Conservation (phyloP, 345 rosid species). For the Citrus unshiu region DNA sequence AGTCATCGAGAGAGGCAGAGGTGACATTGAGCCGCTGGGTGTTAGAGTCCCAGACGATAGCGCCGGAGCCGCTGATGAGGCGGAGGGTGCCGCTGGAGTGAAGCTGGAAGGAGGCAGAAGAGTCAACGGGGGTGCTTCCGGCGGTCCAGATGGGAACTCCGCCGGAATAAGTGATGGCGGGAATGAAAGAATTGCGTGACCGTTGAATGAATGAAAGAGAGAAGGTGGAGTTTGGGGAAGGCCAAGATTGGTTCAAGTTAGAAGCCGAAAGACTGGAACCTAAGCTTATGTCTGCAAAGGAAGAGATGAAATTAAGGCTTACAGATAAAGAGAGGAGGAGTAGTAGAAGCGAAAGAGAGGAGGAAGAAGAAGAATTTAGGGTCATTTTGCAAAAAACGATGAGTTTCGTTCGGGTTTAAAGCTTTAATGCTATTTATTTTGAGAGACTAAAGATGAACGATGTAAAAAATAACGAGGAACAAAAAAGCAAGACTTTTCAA, state of each 20-base stretch:
- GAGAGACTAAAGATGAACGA: too few species aligned
- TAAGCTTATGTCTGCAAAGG: slow-evolving; percentile 22
- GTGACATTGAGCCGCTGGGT: slow-evolving; percentile 38
- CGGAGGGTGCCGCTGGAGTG: slow-evolving; percentile 49
- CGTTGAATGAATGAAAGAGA: slow-evolving; percentile 37
- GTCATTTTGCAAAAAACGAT: not conserved
- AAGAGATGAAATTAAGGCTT: not conserved
- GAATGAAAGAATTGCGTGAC: slow-evolving; percentile 31
- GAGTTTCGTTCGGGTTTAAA: too few species aligned
- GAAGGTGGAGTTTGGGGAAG: slow-evolving; percentile 39
- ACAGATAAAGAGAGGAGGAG: not conserved
- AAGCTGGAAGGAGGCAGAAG: slow-evolving; percentile 40
- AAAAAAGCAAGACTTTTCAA: too few species aligned
- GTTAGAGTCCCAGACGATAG: slow-evolving; percentile 50
- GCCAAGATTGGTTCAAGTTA: slow-evolving; percentile 30
- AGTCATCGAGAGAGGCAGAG: slow-evolving; percentile 49
- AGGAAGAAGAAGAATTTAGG: not conserved
- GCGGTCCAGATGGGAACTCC: slow-evolving; percentile 53
- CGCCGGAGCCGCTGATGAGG: slow-evolving; percentile 56
- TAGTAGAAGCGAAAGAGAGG: not conserved
- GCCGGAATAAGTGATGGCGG: slow-evolving; percentile 43
- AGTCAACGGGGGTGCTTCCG: slow-evolving; percentile 37
- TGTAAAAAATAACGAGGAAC: too few species aligned
- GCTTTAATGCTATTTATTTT: too few species aligned
- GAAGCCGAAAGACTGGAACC: slow-evolving; percentile 49